Conservation (phyloP, 2,329 filamentous ascomycete species). For the Ophiocordyceps sinensis region DNA sequence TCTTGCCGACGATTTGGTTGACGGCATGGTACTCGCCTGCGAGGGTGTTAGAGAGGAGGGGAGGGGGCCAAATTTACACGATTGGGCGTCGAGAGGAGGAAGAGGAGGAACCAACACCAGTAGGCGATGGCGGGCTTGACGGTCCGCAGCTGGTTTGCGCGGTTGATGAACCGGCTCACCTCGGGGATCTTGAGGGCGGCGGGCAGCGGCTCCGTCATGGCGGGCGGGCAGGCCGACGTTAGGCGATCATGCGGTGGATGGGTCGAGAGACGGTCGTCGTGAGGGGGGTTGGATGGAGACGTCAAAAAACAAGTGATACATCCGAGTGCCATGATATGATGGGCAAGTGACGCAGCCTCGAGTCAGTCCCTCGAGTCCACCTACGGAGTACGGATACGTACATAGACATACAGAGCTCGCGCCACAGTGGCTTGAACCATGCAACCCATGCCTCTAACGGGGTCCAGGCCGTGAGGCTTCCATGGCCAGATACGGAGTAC, state of each 20-base stretch:
- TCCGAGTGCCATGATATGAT: too few relatives aligned
- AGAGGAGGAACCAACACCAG: conserved; percentile 75
- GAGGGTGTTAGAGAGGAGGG: neutral
- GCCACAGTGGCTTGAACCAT: neutral
- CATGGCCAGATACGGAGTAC: neutral
- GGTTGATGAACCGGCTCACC: conserved; percentile 68
- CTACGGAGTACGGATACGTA: too few relatives aligned
- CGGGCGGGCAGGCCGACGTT: conserved; percentile 3
- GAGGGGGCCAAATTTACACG: neutral
- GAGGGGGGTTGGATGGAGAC: too few relatives aligned
- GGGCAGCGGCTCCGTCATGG: conserved; percentile 47
- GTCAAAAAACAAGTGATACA: too few relatives aligned
- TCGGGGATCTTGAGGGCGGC: conserved; percentile 58
- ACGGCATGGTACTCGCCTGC: conserved; percentile 82
- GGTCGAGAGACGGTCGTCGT: too few relatives aligned
- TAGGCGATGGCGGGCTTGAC: conserved; percentile 83
- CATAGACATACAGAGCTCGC: neutral
- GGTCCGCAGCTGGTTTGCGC: conserved; percentile 71
- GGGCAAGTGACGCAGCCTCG: too few relatives aligned
- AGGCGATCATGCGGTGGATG: neutral
- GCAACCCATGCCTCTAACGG: too few relatives aligned
- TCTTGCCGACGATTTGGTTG: conserved; percentile 73
- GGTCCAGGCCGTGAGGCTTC: neutral
- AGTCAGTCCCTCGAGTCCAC: too few relatives aligned
- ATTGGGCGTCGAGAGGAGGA: neutral